Percentiles rank a stretch among this genome's conserved stretches.
phyloP scores from a whole-genome alignment of 164 flowering plant genomes.

The Sedum album region DNA sequence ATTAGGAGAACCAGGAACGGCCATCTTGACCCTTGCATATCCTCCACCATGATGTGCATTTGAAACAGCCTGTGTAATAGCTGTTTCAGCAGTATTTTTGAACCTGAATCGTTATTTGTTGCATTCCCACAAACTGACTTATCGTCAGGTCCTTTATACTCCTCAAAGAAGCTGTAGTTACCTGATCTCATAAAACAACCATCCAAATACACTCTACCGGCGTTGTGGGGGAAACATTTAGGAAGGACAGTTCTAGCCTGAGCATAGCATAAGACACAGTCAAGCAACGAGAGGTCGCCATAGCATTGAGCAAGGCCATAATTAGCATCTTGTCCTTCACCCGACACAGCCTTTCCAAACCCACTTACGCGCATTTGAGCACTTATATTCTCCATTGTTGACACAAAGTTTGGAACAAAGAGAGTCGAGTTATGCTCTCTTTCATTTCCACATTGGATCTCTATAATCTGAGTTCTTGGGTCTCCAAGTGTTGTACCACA shows the following conservation, averaged over 20 bases:
- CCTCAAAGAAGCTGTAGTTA: slow-evolving; percentile 14
- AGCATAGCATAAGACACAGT: slow-evolving; percentile 16
- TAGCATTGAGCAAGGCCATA: slow-evolving; percentile 19
- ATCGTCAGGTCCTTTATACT: slow-evolving; percentile 6
- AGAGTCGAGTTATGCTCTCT: slow-evolving; percentile 5
- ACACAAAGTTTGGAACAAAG: slow-evolving; percentile 13
- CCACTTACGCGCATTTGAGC: slow-evolving; percentile 9
- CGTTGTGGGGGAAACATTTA: background rate
- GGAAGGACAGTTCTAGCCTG: slow-evolving; percentile 6
- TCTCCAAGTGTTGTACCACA: background rate
- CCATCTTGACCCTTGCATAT: slow-evolving; percentile 5
- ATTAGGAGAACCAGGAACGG: slow-evolving; percentile 9
- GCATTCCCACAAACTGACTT: slow-evolving; percentile 8
- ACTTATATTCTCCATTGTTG: no score
- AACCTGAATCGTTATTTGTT: background rate
- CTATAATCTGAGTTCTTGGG: slow-evolving; percentile 8
- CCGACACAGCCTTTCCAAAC: slow-evolving; percentile 10
- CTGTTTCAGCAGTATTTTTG: slow-evolving; percentile 1
- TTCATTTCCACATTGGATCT: background rate
- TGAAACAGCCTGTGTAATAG: slow-evolving; percentile 9
- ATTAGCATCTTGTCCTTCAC: slow-evolving; percentile 8
- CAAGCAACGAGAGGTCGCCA: slow-evolving; percentile 15
- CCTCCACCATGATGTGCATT: slow-evolving; percentile 10
- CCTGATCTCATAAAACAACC: slow-evolving; percentile 15
- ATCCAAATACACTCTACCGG: slow-evolving; percentile 6